Conservation (phyloP, 768 basidiomycete species). For the Fomitopsis pulvina region DNA sequence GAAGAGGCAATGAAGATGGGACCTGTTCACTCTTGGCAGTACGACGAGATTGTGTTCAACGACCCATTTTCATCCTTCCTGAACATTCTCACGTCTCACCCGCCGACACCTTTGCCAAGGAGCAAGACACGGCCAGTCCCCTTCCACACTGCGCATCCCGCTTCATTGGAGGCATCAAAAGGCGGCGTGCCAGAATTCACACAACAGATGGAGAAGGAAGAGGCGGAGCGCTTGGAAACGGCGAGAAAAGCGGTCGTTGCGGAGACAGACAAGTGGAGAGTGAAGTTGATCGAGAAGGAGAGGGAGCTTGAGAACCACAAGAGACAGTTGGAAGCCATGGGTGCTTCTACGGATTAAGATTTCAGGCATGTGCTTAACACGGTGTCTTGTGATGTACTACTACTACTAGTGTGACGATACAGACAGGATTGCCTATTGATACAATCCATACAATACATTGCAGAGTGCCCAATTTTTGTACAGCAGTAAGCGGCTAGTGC, state of each 20-base stretch:
- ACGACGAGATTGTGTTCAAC: constrained; percentile 95
- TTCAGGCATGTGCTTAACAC: background rate
- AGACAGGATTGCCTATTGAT: background rate
- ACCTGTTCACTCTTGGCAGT: constrained; percentile 96
- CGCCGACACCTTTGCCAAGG: constrained; percentile 77
- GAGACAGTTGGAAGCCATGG: constrained; percentile 33
- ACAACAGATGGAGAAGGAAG: constrained; percentile 79
- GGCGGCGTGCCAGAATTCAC: constrained; percentile 79
- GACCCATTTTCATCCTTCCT: constrained; percentile 90
- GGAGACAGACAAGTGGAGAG: constrained; percentile 72
- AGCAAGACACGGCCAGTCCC: constrained; percentile 55
- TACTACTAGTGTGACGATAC: background rate
- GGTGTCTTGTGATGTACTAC: background rate
- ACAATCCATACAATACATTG: background rate
- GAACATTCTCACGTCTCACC: constrained; percentile 69
- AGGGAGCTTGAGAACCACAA: constrained; percentile 71
- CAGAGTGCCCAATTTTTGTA: background rate
- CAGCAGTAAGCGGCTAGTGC: constrained; percentile 28
- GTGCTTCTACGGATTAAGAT: background rate
- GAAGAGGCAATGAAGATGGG: constrained; percentile 61
- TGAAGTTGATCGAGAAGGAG: constrained; percentile 69
- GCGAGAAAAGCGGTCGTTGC: constrained; percentile 63
- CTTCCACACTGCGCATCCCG: constrained; percentile 52
- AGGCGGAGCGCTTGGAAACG: constrained; percentile 71
- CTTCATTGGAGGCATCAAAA: constrained; percentile 58